Conservation (phyloP, 768 basidiomycete genomes). For the Dioszegia crocea region DNA sequence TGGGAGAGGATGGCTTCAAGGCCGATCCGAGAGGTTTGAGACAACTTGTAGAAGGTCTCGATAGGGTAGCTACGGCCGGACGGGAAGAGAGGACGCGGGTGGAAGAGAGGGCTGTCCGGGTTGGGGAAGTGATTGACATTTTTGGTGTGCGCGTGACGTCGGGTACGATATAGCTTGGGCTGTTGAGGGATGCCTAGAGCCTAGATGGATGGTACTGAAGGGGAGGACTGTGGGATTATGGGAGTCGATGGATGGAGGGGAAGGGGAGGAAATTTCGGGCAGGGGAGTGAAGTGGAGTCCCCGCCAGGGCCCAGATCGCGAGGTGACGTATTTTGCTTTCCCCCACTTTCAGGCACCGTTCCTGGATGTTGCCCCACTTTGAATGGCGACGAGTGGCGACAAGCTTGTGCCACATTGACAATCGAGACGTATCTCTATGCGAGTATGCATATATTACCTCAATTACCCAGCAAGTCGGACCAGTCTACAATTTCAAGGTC, state of each 20-base stretch:
- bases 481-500: too few species aligned
- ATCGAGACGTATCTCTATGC: too few species aligned
- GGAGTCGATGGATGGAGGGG: neutral
- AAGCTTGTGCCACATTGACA: too few species aligned
- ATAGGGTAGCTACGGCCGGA: neutral
- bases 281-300: neutral
- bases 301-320: neutral
- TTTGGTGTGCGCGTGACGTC: neutral
- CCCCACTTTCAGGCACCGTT: neutral
- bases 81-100: conserved; percentile 1
- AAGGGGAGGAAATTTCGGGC: neutral
- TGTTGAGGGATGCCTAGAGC: too few species aligned
- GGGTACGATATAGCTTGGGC: neutral
- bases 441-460: too few species aligned
- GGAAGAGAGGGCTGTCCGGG: conserved; percentile 2
- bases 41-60: neutral
- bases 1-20: neutral
- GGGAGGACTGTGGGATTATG: neutral
- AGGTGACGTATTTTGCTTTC: neutral
- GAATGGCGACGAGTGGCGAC: neutral
- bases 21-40: neutral
- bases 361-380: neutral
- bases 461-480: too few species aligned
- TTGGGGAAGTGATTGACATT: conserved; percentile 2
- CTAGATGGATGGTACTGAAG: neutral